Percentiles rank a stretch among this genome's conserved stretches.
Conservation (phyloP, 805 yeast species). For the Tetrapisispora pingtungensis region DNA sequence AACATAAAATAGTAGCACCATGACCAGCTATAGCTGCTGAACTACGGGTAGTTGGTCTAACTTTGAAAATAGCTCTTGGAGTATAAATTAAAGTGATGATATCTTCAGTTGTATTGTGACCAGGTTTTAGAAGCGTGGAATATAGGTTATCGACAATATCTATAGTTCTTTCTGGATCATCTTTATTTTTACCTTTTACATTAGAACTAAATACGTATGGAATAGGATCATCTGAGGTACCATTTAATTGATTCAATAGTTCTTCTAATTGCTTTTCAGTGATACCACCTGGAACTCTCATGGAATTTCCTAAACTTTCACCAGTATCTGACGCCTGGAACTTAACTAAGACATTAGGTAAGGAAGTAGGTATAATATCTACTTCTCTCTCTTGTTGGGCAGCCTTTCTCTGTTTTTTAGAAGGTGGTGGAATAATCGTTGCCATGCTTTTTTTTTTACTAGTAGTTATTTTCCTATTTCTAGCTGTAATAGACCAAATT, state of each 20-base stretch:
- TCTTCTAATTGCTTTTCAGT: slow-evolving; percentile 81
- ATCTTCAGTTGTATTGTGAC: slow-evolving; percentile 84
- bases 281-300: slow-evolving; percentile 86
- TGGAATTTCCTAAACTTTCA: slow-evolving; percentile 68
- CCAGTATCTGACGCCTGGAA: slow-evolving; percentile 94
- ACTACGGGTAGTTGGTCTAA: slow-evolving; percentile 80
- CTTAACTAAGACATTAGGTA: slow-evolving; percentile 79
- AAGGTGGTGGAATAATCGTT: slow-evolving; percentile 85
- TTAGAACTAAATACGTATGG: slow-evolving; percentile 80
- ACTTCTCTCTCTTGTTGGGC: slow-evolving; percentile 77
- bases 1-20: slow-evolving; percentile 84
- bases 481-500: no score
- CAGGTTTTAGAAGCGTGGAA: slow-evolving; percentile 74
- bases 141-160: slow-evolving; percentile 76
- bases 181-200: slow-evolving; percentile 33
- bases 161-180: slow-evolving; percentile 33
- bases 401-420: slow-evolving; percentile 74
- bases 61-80: slow-evolving; percentile 92
- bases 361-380: slow-evolving; percentile 59
- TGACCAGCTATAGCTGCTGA: slow-evolving; percentile 93
- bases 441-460: slow-evolving; percentile 46
- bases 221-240: slow-evolving; percentile 66
- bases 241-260: slow-evolving; percentile 68
- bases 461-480: no score
- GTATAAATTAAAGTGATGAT: slow-evolving; percentile 82